Percentiles rank a stretch among this genome's conserved stretches.
These are phyloP conservation scores for Capsicum baccatum DNA, from an alignment of 257 asterid species.

Conservation along the genomic window DNA sequence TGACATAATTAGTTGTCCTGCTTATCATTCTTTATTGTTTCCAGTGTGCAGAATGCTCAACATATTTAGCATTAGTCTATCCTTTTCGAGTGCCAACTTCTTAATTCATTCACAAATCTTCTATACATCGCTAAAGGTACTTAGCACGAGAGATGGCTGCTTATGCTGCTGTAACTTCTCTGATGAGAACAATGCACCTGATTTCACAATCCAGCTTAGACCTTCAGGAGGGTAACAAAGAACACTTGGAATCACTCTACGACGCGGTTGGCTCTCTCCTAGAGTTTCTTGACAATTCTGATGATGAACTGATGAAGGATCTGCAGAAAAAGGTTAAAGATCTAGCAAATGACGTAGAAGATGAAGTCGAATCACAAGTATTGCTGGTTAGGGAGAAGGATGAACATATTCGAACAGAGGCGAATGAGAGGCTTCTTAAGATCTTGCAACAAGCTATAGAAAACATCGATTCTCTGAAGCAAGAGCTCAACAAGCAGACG, in stretches of 20 bases:
- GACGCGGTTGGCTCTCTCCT: not conserved
- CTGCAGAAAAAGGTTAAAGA: not conserved
- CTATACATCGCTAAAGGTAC: not conserved
- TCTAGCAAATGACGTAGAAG: not conserved
- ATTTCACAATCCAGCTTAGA: not conserved
- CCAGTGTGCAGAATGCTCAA: no score
- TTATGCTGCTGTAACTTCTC: not conserved
- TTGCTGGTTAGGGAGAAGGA: not conserved
- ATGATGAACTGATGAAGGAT: not conserved
- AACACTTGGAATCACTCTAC: not conserved
- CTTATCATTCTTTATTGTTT: no score
- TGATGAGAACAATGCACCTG: not conserved
- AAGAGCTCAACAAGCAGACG: not conserved
- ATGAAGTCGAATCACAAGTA: not conserved
- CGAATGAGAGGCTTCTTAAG: not conserved
- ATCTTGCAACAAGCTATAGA: not conserved
- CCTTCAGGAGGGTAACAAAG: not conserved
- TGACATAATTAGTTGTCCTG: no score
- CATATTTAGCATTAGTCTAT: no score
- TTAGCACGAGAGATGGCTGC: not conserved
- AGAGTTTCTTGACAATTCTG: constrained; percentile 15
- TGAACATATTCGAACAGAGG: not conserved
- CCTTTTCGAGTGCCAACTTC: not conserved
- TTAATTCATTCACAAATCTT: not conserved
- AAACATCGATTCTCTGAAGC: not conserved